Conservation (phyloP, 2,329 filamentous ascomycete genomes). For the Pyricularia sp. region DNA sequence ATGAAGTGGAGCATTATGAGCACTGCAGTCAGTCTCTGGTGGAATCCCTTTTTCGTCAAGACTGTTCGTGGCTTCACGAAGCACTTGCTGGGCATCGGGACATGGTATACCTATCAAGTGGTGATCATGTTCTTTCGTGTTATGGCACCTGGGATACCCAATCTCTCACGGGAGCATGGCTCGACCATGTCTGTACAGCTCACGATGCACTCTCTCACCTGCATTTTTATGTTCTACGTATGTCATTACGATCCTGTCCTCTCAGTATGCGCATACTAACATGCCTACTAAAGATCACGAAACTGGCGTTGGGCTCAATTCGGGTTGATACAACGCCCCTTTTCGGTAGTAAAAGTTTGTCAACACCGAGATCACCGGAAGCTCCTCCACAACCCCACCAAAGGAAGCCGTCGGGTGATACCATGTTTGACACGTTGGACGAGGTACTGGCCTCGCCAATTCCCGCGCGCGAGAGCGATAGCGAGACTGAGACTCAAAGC, state of each 20-base stretch:
- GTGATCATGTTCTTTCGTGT: conserved; percentile 43
- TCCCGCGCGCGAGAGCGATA: not conserved
- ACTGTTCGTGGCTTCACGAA: conserved; percentile 45
- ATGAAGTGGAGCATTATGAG: conserved; percentile 34
- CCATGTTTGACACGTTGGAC: conserved; percentile 32
- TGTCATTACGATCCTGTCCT: not conserved
- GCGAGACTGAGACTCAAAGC: not conserved
- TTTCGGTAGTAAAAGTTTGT: conserved; percentile 20
- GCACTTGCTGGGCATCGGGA: conserved; percentile 45
- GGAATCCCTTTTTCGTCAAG: conserved; percentile 55
- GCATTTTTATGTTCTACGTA: not conserved
- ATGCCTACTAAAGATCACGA: conserved; percentile 23
- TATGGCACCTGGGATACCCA: conserved; percentile 30
- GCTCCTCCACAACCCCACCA: not conserved
- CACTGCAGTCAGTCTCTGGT: conserved; percentile 44
- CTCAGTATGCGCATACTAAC: conserved; percentile 9
- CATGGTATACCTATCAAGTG: conserved; percentile 55
- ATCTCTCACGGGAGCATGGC: conserved; percentile 19
- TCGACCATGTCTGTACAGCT: not conserved
- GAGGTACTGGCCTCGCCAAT: conserved; percentile 21
- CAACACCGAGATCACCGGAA: not conserved
- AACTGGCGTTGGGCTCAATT: conserved; percentile 30
- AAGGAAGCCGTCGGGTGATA: not conserved
- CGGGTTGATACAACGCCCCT: conserved; percentile 44
- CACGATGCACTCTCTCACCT: not conserved